phyloP scores from a whole-genome alignment of 1,284 basidiomycete genomes.

The Cryptococcus sp. region DNA sequence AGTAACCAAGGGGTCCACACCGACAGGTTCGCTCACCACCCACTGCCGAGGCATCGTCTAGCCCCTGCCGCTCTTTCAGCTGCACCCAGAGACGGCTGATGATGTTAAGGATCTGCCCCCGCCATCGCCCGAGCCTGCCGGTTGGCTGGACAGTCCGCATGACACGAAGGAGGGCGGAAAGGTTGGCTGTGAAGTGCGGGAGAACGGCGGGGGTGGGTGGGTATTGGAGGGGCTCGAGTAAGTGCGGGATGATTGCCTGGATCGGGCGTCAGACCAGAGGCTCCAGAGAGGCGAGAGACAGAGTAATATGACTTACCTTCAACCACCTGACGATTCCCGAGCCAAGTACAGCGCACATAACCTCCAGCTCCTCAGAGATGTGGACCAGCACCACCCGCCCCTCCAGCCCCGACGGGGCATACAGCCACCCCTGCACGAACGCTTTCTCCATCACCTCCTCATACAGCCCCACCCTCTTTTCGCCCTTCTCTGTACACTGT shows the following conservation, averaged over 20 bases:
- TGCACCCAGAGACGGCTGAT: constrained; percentile 34
- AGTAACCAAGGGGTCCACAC: background rate
- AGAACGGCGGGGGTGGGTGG: constrained; percentile 32
- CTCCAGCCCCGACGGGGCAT: constrained; percentile 38
- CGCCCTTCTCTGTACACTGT: constrained; percentile 12
- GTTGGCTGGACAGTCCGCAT: constrained; percentile 26
- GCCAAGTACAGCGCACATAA: constrained; percentile 32
- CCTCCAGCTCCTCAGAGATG: constrained; percentile 35
- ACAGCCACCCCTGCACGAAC: constrained; percentile 40
- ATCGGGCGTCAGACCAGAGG: background rate
- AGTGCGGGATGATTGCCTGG: constrained; percentile 42
- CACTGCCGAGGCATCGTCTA: constrained; percentile 11
- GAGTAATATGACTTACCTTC: constrained; percentile 29
- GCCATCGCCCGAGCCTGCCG: constrained; percentile 38
- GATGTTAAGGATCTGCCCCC: constrained; percentile 46
- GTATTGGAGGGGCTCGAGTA: constrained; percentile 42
- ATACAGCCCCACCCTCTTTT: constrained; percentile 29
- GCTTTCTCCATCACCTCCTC: constrained; percentile 42
- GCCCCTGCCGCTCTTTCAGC: constrained; percentile 23
- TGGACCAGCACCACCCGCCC: constrained; percentile 31
- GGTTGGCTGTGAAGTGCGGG: constrained; percentile 36
- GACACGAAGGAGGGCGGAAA: constrained; percentile 33
- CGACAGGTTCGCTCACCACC: background rate
- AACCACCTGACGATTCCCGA: constrained; percentile 44
- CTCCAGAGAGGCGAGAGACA: background rate